Evolutionary conservation across 352 stramenopile genomes (phyloP), one percentile per base, ranked within the genome.

Genomic region (Globisporangium middletonii): DNA sequence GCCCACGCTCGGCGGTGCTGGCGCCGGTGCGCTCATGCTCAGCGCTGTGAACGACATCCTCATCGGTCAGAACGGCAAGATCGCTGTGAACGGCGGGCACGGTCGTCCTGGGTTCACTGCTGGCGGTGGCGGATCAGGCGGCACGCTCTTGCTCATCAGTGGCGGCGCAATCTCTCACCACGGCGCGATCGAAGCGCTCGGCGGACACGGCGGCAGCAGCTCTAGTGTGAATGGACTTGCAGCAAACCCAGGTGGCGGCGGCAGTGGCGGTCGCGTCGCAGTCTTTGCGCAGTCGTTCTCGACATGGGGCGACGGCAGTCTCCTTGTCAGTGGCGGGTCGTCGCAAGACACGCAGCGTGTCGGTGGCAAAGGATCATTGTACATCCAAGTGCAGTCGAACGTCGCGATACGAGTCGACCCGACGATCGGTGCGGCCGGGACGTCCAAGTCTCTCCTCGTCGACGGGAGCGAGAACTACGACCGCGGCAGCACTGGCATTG

Each of bases 41-140:
- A 78, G 89, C 4, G 94, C 95, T 2, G 61, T 96, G 6, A 99
- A 98, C 65, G 96, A 99, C 61, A 86, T 99, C 18, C 65, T 94
- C 4, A 72, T 99, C 7, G 93, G 91, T 0, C 63, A 65, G 0
- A 88, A 86, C 58, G 83, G 73, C 13, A 69, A 69, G 18, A 71
- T 99, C 42, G 74, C 65, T 19, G 89, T 90, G 0, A 89, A 97
- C 38, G 86, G 86, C 7, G 81, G 67, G 0, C 54, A 65, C 9
- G 86, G 85, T 6, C 66, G 71, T 16, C 57, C 68, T 18, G 82
- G 69, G 1, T 87, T 72, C 54, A 85, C 72, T 6, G 79, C 79
- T 23, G 83, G 80, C 19, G 75, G 79, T 46, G 77, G 77, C 3
- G 83, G 83, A 4, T 80, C 83, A 9, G 79, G 67, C 19, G 77